These are phyloP conservation scores for Russula lepida DNA, from an alignment of 768 basidiomycete species.

Conservation along the genomic window DNA sequence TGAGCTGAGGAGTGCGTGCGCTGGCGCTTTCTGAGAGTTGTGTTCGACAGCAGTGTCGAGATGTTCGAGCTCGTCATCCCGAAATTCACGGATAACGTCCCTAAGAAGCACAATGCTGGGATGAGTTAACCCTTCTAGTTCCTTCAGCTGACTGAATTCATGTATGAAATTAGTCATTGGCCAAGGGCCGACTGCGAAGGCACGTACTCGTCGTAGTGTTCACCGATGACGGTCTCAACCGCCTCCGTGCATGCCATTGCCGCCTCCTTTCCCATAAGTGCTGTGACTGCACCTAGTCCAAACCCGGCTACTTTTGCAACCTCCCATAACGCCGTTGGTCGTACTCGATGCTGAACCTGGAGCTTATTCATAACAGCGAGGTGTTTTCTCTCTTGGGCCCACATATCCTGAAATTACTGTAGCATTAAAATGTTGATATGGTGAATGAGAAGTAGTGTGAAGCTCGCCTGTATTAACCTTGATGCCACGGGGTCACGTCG, in stretches of 20 bases:
- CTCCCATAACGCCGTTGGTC: conserved; percentile 78
- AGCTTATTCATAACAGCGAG: conserved; percentile 78
- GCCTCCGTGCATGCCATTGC: conserved; percentile 99
- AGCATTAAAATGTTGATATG: background rate
- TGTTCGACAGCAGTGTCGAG: conserved; percentile 85
- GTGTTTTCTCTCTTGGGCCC: conserved; percentile 94
- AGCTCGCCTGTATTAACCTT: conserved; percentile 65
- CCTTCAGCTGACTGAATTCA: conserved; percentile 64
- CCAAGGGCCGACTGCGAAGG: background rate
- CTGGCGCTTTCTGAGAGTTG: conserved; percentile 82
- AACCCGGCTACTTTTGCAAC: conserved; percentile 84
- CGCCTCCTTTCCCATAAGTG: conserved; percentile 82
- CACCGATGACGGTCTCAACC: conserved; percentile 95
- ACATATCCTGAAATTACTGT: conserved; percentile 70
- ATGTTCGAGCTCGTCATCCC: conserved; percentile 94
- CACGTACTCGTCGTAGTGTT: conserved; percentile 95
- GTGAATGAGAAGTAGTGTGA: background rate
- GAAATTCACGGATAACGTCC: conserved; percentile 69
- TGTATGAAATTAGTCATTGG: background rate
- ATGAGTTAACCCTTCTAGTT: conserved; percentile 60
- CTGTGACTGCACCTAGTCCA: conserved; percentile 77
- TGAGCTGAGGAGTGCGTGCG: conserved; percentile 82
- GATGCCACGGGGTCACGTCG: conserved; percentile 47
- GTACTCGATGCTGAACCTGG: conserved; percentile 70
- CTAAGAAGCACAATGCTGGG: conserved; percentile 70